phyloP scores from a whole-genome alignment of 2,329 filamentous ascomycete genomes.

The Sclerotinia borealis region DNA sequence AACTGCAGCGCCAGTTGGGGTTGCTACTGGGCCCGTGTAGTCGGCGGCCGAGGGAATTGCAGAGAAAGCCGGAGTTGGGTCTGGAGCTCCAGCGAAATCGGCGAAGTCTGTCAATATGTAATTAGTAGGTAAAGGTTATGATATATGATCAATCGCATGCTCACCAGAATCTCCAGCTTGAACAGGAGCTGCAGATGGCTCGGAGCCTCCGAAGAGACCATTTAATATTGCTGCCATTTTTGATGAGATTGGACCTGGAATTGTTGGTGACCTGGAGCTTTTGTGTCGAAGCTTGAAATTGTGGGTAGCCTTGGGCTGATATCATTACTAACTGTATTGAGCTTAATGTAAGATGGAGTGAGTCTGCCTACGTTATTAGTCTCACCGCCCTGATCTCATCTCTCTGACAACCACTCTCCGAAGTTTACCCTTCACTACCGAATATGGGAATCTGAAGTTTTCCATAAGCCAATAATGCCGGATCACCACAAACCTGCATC shows the following conservation, averaged over 20 bases:
- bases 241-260: neutral
- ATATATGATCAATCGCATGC: conserved; percentile 3
- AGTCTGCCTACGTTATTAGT: neutral
- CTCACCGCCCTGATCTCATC: neutral
- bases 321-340: neutral
- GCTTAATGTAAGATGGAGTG: neutral
- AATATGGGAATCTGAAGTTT: conserved; percentile 1
- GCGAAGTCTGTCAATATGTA: conserved; percentile 68
- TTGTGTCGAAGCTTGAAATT: conserved; percentile 5
- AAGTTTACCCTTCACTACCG: neutral
- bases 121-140: conserved; percentile 13
- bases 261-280: conserved; percentile 16
- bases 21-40: conserved; percentile 40
- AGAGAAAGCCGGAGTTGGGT: conserved; percentile 50
- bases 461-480: neutral
- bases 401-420: neutral
- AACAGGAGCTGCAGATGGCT: conserved; percentile 48
- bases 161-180: conserved; percentile 58
- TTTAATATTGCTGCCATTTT: conserved; percentile 36
- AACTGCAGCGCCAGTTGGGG: conserved; percentile 42
- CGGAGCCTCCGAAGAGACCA: conserved; percentile 62
- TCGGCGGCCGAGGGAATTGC: conserved; percentile 39
- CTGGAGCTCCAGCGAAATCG: conserved; percentile 79
- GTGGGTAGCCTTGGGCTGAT: neutral
- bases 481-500: neutral